Evolutionary conservation across 768 basidiomycete species (phyloP), one percentile per base, ranked within the genome.

Genomic region (Lactarius hengduanensis): DNA sequence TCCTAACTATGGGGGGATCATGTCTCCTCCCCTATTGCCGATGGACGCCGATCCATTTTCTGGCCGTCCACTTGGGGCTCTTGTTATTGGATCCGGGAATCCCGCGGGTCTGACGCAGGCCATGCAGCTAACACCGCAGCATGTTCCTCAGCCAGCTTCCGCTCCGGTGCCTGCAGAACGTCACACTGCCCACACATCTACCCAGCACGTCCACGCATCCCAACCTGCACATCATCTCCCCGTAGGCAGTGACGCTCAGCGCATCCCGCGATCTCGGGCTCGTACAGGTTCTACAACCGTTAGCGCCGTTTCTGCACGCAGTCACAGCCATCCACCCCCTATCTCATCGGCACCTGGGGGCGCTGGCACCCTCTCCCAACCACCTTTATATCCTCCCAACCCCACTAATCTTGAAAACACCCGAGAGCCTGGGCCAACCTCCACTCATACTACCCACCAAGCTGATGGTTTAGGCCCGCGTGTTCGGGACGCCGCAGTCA

Each of bases 1-100:
- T 20, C 30, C 57, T 32, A 41, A 54, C 30, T 45, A 38, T 32
- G 22, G 9, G 22, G 59, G n/a, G n/a, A 2, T 58, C 11, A 41
- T 58, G 56, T 66, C 65, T 53, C 65, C 61, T 53, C 65, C 61
- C 30, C 16, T 66, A 16, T 53, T 66, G 22, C 65, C 65, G n/a
- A 63, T 67, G 57, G 61, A 59, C 16, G 32, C 2, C 20, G 66
- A 67, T 41, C 61, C 61, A 20, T 67, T 63, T 55, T 28, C 40
- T 16, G 4, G 26, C 11, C 7, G 41, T 22, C 62, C 62, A 32
- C 65, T n/a, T 20, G 61, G 61, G 36, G 55, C 60, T 13, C 11
- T 28, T 43, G 22, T 62, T 22, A 9, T 61, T 36, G 28, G 16
- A 11, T 57, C 30, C 16, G 47, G n/a, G n/a, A 20, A 9, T 38